phyloP scores from a whole-genome alignment of 1,284 basidiomycete species.

The Mycena citricolor region DNA sequence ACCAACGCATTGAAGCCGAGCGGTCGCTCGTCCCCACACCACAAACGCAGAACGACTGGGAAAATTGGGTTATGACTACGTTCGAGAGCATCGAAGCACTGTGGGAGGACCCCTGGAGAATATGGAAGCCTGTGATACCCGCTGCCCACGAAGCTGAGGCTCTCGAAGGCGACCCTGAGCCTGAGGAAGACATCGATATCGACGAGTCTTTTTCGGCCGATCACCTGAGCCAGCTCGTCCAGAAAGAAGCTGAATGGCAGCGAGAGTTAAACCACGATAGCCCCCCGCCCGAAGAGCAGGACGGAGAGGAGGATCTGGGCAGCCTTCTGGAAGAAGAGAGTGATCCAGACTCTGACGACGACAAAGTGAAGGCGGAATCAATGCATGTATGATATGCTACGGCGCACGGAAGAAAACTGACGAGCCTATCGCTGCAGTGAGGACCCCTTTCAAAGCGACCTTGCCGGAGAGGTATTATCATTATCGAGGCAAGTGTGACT shows the following conservation, averaged over 20 bases:
- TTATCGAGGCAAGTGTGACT: no score
- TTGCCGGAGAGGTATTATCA: no score
- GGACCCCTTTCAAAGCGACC: no score
- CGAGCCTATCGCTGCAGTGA: no score
- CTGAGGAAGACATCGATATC: slow-evolving; percentile 44
- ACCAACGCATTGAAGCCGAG: slow-evolving; percentile 52
- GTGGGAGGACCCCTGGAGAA: slow-evolving; percentile 55
- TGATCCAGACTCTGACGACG: slow-evolving; percentile 24
- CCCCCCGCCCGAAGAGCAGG: no score
- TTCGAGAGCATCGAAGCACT: slow-evolving; percentile 84
- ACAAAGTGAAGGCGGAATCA: slow-evolving; percentile 6
- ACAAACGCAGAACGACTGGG: slow-evolving; percentile 43
- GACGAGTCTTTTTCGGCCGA: slow-evolving; percentile 55
- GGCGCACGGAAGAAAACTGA: no score
- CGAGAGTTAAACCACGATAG: slow-evolving; percentile 29
- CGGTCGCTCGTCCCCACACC: slow-evolving; percentile 30
- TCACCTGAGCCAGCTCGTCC: slow-evolving; percentile 45
- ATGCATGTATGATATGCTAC: no score
- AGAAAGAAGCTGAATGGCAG: slow-evolving; percentile 38
- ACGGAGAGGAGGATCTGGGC: no score
- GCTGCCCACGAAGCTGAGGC: slow-evolving; percentile 9
- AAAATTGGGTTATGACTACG: slow-evolving; percentile 75
- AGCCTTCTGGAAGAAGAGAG: slow-evolving; percentile 28
- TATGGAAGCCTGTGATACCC: slow-evolving; percentile 56
- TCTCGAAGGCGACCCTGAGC: slow-evolving; percentile 21